Evolutionary conservation across 352 stramenopile genomes (phyloP), one percentile per base, ranked within the genome.

Genomic region (Globisporangium carolinianum): DNA sequence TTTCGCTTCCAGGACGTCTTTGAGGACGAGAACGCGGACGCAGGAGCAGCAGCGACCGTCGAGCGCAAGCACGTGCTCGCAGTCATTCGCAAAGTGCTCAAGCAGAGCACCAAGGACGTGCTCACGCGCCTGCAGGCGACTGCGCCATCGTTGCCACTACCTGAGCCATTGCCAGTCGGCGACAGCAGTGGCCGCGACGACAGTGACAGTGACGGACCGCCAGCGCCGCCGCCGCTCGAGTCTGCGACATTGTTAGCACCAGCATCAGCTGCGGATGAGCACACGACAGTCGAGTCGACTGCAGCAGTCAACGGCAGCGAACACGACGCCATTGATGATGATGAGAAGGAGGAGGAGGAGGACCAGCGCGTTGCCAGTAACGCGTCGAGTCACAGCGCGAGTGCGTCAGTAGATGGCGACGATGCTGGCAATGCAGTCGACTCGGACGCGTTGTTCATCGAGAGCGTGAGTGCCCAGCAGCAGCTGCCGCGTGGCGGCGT

Each of bases 1-100:
- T 90, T 85, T 62, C 83, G 76, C 5, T 89, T 92, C 55, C 79
- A 92, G 47, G 83, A 92, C 36, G 63, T 86, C 38, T 90, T 92
- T 55, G 83, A 92, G 63, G 77, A 87, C 43, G 75, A 84, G 32
- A 32, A 32, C 24, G 24, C 24, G 24, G 24, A 32, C 24, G 24
- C 24, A 32, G 24, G 1, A 32, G 24, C 24, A 32, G 24, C 24
- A 32, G 69, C 62, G 4, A 63, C 69, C 0, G 55, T 90, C 14
- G 78, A 92, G 36, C 68, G 75, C 45, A 86, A 84, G 50, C 83
- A 92, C 49, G 80, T 89, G 57, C 73, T 90, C 32, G 72, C 55
- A 15, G 75, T 82, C 4, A 87, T 92, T 65, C 78, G 79, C 38
- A 89, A 89, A 63, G 78, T 92, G 24, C 65, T 92, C 41, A 88